Percentiles rank a stretch among this genome's conserved stretches.
phyloP scores from a whole-genome alignment of 2,329 filamentous ascomycete genomes.

The Sporothrix curviconia region DNA sequence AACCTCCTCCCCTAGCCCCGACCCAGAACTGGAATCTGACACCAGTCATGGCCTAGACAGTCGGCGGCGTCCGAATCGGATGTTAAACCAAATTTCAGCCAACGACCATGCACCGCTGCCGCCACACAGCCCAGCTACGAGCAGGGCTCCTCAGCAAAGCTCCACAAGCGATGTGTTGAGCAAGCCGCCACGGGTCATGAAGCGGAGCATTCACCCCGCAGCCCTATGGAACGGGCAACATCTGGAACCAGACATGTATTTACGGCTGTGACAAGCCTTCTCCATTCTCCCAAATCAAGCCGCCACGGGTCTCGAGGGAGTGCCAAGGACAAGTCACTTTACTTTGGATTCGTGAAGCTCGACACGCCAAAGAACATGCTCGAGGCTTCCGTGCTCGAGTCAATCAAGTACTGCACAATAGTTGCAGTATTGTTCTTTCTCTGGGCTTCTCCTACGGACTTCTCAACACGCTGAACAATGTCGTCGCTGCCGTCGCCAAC shows the following conservation, averaged over 20 bases:
- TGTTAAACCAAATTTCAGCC: not conserved
- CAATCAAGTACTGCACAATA: constrained; percentile 63
- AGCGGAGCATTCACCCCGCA: not conserved
- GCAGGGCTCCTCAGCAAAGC: too few species aligned
- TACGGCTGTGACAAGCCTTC: not conserved
- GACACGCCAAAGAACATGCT: constrained; percentile 64
- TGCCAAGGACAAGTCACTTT: not conserved
- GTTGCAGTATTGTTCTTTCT: constrained; percentile 80
- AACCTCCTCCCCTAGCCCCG: too few species aligned
- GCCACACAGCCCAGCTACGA: too few species aligned
- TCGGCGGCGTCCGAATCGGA: not conserved
- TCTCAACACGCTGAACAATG: constrained; percentile 71
- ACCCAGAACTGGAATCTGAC: too few species aligned
- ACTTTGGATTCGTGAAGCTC: constrained; percentile 71
- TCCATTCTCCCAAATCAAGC: not conserved
- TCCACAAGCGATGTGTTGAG: too few species aligned
- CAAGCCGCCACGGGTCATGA: too few species aligned
- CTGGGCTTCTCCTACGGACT: constrained; percentile 82
- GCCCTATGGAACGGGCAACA: not conserved
- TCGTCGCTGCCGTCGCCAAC: constrained; percentile 55
- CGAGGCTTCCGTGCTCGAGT: constrained; percentile 55
- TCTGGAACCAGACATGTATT: not conserved
- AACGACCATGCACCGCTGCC: not conserved
- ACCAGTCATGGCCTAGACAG: too few species aligned
- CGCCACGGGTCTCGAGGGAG: not conserved